A percentile compares a stretch with the other conserved stretches of the same genome.
phyloP scores from a whole-genome alignment of 2,329 filamentous ascomycete genomes.

The Rutstroemia sydowiana region DNA sequence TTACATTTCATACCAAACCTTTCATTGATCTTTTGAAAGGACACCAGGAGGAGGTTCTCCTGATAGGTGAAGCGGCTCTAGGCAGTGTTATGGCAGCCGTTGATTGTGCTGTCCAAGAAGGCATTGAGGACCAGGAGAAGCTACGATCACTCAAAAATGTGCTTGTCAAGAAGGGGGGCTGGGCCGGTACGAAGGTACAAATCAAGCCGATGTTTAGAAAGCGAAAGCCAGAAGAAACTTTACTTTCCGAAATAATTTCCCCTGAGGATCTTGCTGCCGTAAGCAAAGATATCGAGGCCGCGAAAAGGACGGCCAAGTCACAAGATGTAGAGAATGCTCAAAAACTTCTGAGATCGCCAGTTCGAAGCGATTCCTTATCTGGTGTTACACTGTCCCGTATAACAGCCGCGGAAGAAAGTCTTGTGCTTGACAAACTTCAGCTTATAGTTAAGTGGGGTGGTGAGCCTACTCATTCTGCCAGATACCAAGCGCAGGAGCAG shows the following conservation, averaged over 20 bases:
- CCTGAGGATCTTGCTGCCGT: background rate
- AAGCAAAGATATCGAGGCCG: background rate
- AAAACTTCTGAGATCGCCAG: slow-evolving; percentile 38
- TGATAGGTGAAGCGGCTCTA: slow-evolving; percentile 85
- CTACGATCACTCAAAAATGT: slow-evolving; percentile 81
- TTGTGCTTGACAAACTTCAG: slow-evolving; percentile 92
- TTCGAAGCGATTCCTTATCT: slow-evolving; percentile 75
- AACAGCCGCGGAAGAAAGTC: slow-evolving; percentile 84
- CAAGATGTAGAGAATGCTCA: slow-evolving; percentile 9
- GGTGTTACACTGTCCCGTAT: slow-evolving; percentile 90
- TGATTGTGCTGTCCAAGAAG: slow-evolving; percentile 67
- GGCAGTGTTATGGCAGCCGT: slow-evolving; percentile 86
- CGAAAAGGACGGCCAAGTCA: slow-evolving; percentile 11
- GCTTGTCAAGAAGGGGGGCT: slow-evolving; percentile 83
- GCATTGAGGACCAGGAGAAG: slow-evolving; percentile 78
- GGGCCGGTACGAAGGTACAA: slow-evolving; percentile 95
- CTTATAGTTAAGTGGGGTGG: slow-evolving; percentile 99
- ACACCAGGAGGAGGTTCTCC: slow-evolving; percentile 89
- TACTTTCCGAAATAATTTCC: background rate
- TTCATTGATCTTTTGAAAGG: slow-evolving; percentile 93
- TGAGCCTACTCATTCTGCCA: slow-evolving; percentile 92
- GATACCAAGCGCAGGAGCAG: slow-evolving; percentile 92
- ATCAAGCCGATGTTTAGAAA: slow-evolving; percentile 99
- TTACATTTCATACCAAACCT: slow-evolving; percentile 93
- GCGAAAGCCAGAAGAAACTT: slow-evolving; percentile 57